A percentile compares a stretch with the other conserved stretches of the same genome.
These are phyloP conservation scores for Neospermospora avenae DNA, from an alignment of 2,329 filamentous ascomycete species.

Conservation along the genomic window DNA sequence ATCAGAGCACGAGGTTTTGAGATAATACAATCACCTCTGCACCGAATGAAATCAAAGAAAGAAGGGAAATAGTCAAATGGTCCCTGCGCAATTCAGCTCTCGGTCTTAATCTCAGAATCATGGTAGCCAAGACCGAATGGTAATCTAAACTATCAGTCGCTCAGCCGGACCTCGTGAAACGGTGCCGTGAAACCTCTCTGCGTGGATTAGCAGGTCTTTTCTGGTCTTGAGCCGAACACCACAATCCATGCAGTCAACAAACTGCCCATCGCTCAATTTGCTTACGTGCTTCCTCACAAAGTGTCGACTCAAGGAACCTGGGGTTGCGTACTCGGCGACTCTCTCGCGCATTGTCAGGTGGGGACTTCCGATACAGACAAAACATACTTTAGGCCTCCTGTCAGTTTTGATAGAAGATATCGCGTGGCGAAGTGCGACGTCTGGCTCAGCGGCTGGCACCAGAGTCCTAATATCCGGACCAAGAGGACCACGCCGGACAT, in stretches of 20 bases:
- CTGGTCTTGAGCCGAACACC: not conserved
- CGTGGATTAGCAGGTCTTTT: not conserved
- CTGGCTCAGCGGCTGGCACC: not conserved
- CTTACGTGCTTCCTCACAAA: not conserved
- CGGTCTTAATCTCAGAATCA: not conserved
- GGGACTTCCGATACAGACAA: not conserved
- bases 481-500: not conserved
- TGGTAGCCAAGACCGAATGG: not conserved
- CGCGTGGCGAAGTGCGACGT: not conserved
- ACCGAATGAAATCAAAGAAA: not conserved
- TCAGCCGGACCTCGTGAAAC: not conserved
- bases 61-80: not conserved
- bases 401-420: not conserved
- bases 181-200: not conserved
- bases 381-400: not conserved
- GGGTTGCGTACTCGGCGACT: not conserved
- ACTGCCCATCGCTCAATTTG: not conserved
- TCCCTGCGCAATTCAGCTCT: not conserved
- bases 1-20: conserved; percentile 2
- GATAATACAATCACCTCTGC: not conserved
- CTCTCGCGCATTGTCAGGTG: not conserved
- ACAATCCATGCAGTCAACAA: not conserved
- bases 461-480: not conserved
- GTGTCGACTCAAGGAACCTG: not conserved
- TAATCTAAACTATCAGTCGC: not conserved